These are phyloP conservation scores for Xylaria cubensis DNA, from an alignment of 495 filamentous ascomycete genomes.

Conservation along the genomic window DNA sequence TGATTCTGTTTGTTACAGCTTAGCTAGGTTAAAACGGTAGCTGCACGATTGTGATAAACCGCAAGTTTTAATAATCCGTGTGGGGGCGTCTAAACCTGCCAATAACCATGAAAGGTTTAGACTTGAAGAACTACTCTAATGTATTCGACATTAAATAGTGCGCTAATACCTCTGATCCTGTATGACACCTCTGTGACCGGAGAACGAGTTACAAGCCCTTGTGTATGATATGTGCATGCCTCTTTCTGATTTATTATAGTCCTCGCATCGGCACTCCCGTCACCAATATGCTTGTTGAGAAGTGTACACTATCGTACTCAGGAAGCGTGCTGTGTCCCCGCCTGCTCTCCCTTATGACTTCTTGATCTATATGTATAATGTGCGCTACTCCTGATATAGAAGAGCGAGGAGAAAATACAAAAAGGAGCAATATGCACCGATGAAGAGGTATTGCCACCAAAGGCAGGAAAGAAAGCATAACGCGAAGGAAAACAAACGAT, in stretches of 20 bases:
- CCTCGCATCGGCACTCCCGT: neutral
- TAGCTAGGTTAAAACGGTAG: neutral
- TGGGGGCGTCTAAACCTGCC: neutral
- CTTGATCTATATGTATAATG: slow-evolving; percentile 10
- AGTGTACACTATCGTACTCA: neutral
- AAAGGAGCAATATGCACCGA: neutral
- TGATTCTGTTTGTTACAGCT: neutral
- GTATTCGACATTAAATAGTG: neutral
- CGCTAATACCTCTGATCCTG: too few species aligned
- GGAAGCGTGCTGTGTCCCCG: neutral
- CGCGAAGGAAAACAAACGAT: slow-evolving; percentile 10
- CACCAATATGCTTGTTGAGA: neutral
- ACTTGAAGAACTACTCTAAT: neutral
- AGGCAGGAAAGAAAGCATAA: neutral
- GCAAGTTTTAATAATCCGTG: neutral
- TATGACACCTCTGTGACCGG: neutral
- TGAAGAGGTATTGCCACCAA: neutral
- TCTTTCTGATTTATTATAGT: neutral
- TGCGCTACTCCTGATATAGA: neutral
- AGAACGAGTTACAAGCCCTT: neutral
- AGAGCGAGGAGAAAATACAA: neutral
- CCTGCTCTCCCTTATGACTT: neutral
- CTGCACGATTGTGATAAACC: neutral
- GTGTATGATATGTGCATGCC: slow-evolving; percentile 1
- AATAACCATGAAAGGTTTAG: neutral